These are phyloP conservation scores for Solanum appendiculatum DNA, from an alignment of 257 asterid species.

Conservation along the genomic window DNA sequence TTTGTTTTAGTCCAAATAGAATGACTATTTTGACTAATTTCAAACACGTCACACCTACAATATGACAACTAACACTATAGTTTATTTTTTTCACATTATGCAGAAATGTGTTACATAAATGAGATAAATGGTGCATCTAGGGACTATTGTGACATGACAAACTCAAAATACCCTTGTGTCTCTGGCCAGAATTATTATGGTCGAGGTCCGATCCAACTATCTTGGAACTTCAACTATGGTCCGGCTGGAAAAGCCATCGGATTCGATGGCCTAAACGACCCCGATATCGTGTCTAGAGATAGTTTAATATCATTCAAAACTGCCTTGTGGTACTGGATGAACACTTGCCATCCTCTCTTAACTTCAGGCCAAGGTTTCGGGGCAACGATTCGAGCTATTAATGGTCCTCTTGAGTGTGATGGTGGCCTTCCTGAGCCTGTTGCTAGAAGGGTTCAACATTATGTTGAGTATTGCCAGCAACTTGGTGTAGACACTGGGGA, in stretches of 20 bases:
- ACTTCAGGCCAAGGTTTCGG: conserved; percentile 21
- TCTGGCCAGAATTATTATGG: conserved; percentile 12
- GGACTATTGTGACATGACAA: conserved; percentile 13
- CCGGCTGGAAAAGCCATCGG: conserved; percentile 19
- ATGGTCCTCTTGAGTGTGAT: conserved; percentile 14
- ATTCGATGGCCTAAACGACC: conserved; percentile 19
- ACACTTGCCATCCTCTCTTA: conserved; percentile 8
- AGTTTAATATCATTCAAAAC: conserved; percentile 12
- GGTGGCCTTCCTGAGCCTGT: conserved; percentile 5
- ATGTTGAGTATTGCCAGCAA: conserved; percentile 16
- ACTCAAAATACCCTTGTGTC: conserved; percentile 13
- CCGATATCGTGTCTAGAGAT: conserved; percentile 13
- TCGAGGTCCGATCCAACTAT: conserved; percentile 23
- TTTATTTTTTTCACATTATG: neutral
- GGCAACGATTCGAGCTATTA: conserved; percentile 23
- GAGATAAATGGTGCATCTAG: conserved; percentile 10
- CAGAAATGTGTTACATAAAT: conserved; percentile 15
- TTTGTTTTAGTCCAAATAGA: neutral
- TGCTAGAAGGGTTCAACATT: conserved; percentile 7
- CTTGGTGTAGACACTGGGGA: conserved; percentile 15
- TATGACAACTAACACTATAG: neutral
- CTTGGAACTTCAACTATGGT: conserved; percentile 30
- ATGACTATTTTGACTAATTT: neutral
- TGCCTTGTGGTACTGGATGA: conserved; percentile 32
- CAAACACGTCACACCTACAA: neutral